These are phyloP conservation scores for Scutellaria baicalensis DNA, from an alignment of 257 asterid species.

Conservation along the genomic window DNA sequence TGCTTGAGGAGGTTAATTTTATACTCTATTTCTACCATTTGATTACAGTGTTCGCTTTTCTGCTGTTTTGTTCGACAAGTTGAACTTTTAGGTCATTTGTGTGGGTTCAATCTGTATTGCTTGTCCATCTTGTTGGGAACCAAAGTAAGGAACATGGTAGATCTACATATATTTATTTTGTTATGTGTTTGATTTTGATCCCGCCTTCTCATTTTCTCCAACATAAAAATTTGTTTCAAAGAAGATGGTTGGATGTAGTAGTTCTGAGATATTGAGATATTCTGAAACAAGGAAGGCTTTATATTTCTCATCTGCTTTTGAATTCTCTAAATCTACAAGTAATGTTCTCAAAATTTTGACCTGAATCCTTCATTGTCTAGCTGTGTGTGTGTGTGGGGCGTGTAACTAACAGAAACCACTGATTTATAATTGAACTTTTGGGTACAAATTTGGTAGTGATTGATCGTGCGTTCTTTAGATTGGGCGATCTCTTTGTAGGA, in stretches of 20 bases:
- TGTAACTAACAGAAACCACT: background rate
- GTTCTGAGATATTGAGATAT: background rate
- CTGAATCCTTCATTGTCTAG: background rate
- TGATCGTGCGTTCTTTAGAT: background rate
- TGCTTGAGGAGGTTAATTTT: constrained; percentile 90
- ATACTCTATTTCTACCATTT: background rate
- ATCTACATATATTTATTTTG: background rate
- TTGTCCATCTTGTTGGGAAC: background rate
- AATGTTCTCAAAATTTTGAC: too few species aligned
- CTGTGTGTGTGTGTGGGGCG: background rate
- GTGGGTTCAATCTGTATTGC: background rate
- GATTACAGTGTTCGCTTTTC: background rate
- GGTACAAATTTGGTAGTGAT: background rate
- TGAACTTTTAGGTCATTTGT: background rate
- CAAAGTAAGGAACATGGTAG: background rate
- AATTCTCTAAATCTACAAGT: background rate
- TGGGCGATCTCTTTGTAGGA: background rate
- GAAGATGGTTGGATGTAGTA: background rate
- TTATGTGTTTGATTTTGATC: background rate
- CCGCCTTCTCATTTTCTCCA: background rate
- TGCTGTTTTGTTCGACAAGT: constrained; percentile 6
- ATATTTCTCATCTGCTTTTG: background rate
- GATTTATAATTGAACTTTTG: background rate
- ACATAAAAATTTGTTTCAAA: background rate
- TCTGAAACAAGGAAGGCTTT: background rate